Evolutionary conservation across 2,329 filamentous ascomycete genomes (phyloP).

Genomic region (Cladophialophora immunda): DNA sequence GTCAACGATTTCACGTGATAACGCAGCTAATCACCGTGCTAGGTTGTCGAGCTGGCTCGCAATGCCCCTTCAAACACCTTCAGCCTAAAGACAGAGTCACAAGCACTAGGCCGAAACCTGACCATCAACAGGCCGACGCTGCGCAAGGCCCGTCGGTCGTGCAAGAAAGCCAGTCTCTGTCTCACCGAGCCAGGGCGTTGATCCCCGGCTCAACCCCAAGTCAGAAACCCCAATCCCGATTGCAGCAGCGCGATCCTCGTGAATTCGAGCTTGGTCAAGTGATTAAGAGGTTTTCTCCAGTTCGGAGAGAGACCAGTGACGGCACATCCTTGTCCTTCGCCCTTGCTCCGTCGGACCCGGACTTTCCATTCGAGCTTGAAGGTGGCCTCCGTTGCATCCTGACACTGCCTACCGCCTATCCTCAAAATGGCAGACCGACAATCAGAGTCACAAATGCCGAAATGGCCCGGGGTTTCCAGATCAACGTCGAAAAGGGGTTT

Average conservation of each 20-base stretch:
- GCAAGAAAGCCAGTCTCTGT: slow-evolving; percentile 16
- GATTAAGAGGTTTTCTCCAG: slow-evolving; percentile 68
- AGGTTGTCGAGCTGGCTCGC: slow-evolving; percentile 63
- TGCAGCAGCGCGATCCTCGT: slow-evolving; percentile 72
- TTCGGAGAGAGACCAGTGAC: slow-evolving; percentile 57
- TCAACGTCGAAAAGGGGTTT: slow-evolving; percentile 81
- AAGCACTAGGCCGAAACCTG: slow-evolving; percentile 42
- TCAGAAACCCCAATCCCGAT: slow-evolving; percentile 70
- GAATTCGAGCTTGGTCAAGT: slow-evolving; percentile 79
- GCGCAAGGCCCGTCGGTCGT: slow-evolving; percentile 26
- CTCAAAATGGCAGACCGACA: slow-evolving; percentile 61
- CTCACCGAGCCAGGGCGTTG: slow-evolving; percentile 26
- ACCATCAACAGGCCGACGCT: slow-evolving; percentile 35
- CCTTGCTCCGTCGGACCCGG: slow-evolving; percentile 78
- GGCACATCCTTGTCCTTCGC: slow-evolving; percentile 69
- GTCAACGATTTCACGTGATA: slow-evolving; percentile 24
- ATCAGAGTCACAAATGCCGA: slow-evolving; percentile 73
- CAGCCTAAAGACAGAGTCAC: slow-evolving; percentile 34
- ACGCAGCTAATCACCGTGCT: slow-evolving; percentile 4
- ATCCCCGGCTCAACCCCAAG: slow-evolving; percentile 44
- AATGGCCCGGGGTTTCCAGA: slow-evolving; percentile 75
- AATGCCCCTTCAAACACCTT: slow-evolving; percentile 60
- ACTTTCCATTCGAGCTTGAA: slow-evolving; percentile 80
- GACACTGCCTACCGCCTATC: slow-evolving; percentile 71
- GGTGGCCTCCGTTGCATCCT: slow-evolving; percentile 72